Evolutionary conservation across 2,329 filamentous ascomycete species (phyloP), one percentile per base, ranked within the genome.

Genomic region (Pyrenochaeta sp.): DNA sequence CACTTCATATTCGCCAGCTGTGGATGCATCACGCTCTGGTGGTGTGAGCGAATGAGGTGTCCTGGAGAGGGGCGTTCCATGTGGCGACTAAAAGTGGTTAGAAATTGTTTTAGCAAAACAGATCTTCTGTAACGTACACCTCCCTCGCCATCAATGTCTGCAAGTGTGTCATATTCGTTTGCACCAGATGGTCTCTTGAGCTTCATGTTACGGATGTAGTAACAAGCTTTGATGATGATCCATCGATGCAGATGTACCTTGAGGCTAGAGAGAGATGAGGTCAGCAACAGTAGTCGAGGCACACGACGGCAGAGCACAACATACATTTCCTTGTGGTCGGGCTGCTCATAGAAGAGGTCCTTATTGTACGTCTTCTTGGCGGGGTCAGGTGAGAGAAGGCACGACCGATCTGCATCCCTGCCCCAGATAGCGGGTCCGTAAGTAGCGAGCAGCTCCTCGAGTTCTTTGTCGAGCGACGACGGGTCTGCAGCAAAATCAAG

Each of bases 151-250:
- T 69, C 67, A 4, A 65, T 55, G 15, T 69, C 67, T 20, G 61
- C 61, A 22, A 65, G 49, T 8, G 58, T 53, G 13, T 68, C 65
- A 46, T 62, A 61, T 7, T 68, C 65, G 28, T 60, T 62, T 23
- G 54, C 57, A 18, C 55, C 52, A 6, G 65, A 68, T 3, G 61
- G 58, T 22, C 63, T 53, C 51, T 69, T 69, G 5, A 69, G 58
- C 51, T 68, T 68, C 63, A 67, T 68, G 48, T 69, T 69, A 18
- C 67, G 57, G 20, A 69, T 69, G 37, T 68, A 69, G 40, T 70
- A 69, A 51, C 67, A 70, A 20, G 67, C 67, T 51, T 70, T 70
- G 63, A 70, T 69, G 58, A 69, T 65, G 51, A 70, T 67, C 67
- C 67, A 70, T 44, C 67, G 64, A 44, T 70, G 67, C 51, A 70